A percentile compares a stretch with the other conserved stretches of the same genome.
Evolutionary conservation across 129 eudicot species (phyloP).

Genomic region (Pulicaria dysenterica): DNA sequence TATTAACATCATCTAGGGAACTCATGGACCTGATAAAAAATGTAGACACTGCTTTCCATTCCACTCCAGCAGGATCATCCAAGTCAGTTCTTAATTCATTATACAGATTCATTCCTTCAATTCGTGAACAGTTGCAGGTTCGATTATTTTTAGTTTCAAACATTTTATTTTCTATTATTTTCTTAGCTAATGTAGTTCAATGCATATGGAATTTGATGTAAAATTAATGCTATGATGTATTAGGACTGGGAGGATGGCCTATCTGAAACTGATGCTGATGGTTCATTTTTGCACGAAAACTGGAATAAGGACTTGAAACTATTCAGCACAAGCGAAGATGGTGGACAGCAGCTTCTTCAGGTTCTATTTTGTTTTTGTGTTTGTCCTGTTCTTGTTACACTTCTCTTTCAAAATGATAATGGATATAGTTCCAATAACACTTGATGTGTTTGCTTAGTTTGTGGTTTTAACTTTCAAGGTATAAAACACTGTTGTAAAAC

Average conservation of each 20-base stretch:
- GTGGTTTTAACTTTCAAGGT: conserved; percentile 4
- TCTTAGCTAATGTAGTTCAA: not conserved
- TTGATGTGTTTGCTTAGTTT: not conserved
- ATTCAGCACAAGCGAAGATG: conserved; percentile 81
- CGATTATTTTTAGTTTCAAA: not conserved
- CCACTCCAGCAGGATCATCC: conserved; percentile 56
- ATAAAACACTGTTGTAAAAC: not conserved
- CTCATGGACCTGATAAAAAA: conserved; percentile 71
- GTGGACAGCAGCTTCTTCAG: conserved; percentile 93
- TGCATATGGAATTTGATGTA: not conserved
- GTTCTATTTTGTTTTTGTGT: conserved; percentile 28
- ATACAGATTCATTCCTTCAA: conserved; percentile 61
- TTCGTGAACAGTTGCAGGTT: conserved; percentile 87
- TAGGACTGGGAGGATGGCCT: conserved; percentile 98
- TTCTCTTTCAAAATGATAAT: not conserved
- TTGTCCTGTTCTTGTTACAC: not conserved
- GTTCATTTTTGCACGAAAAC: conserved; percentile 92
- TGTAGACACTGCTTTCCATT: conserved; percentile 71
- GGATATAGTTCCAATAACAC: conserved; percentile 2
- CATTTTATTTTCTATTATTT: not conserved
- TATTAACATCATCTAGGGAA: conserved; percentile 72
- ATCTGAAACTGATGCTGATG: conserved; percentile 91
- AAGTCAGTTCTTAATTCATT: conserved; percentile 53
- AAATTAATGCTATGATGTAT: not conserved
- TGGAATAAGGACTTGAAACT: conserved; percentile 92